These are phyloP conservation scores for Rhazya stricta DNA, from an alignment of 257 asterid genomes.

Conservation along the genomic window DNA sequence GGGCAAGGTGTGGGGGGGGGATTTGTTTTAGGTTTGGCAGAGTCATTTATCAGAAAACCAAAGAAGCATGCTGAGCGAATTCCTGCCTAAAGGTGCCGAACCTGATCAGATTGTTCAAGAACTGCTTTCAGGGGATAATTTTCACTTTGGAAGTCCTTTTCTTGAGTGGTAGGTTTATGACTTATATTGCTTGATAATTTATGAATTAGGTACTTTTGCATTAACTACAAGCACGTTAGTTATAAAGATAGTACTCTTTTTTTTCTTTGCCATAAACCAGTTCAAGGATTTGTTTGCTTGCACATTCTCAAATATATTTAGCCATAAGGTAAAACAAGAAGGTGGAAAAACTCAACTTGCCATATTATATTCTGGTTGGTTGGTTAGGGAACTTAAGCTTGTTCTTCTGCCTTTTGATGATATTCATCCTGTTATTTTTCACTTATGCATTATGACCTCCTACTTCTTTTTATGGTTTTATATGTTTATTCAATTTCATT, in stretches of 20 bases:
- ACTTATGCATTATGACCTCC: neutral
- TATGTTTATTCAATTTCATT: neutral
- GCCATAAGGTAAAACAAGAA: neutral
- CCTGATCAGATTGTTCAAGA: slow-evolving; percentile 51
- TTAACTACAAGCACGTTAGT: neutral
- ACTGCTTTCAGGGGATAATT: slow-evolving; percentile 69
- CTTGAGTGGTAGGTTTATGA: slow-evolving; percentile 61
- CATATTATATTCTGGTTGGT: neutral
- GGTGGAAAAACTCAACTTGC: neutral
- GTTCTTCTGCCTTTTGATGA: neutral
- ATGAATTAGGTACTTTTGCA: neutral
- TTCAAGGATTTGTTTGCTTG: neutral
- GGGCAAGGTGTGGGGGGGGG: too few species aligned
- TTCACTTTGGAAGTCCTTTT: slow-evolving; percentile 81
- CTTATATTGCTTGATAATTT: slow-evolving; percentile 1
- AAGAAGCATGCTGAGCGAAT: slow-evolving; percentile 51
- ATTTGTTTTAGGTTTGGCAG: slow-evolving; percentile 82
- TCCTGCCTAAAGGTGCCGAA: slow-evolving; percentile 61
- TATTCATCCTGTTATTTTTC: neutral
- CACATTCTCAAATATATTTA: neutral
- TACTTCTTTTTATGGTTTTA: neutral
- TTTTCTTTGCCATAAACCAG: neutral
- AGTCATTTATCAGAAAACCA: slow-evolving; percentile 59
- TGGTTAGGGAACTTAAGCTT: neutral
- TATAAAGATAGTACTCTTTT: neutral